phyloP scores from a whole-genome alignment of 805 yeast species.

The Torulaspora indica region DNA sequence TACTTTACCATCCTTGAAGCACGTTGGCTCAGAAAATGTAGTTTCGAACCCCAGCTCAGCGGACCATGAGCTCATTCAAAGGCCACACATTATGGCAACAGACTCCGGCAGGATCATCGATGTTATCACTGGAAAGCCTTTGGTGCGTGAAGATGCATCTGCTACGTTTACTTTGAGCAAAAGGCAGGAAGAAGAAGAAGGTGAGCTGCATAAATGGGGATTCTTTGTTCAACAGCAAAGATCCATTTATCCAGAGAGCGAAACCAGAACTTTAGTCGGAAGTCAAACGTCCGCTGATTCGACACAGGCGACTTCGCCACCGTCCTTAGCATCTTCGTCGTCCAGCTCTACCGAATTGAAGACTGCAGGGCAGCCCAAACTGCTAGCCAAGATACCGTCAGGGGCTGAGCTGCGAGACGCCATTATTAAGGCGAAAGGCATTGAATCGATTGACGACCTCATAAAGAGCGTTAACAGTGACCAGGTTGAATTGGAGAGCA shows the following conservation, averaged over 20 bases:
- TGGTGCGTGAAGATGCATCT: conserved; percentile 57
- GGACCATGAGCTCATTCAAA: conserved; percentile 13
- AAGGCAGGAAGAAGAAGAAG: conserved; percentile 85
- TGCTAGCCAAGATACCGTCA: conserved; percentile 40
- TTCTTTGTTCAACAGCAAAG: conserved; percentile 65
- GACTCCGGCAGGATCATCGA: conserved; percentile 61
- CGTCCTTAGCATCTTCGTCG: conserved; percentile 9
- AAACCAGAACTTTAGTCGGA: conserved; percentile 5
- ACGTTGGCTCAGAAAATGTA: conserved; percentile 19
- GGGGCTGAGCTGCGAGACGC: conserved; percentile 48
- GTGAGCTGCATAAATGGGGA: conserved; percentile 85
- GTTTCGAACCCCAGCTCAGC: conserved; percentile 10
- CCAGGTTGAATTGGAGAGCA: conserved; percentile 46
- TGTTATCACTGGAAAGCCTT: conserved; percentile 66
- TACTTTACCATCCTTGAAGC: conserved; percentile 16
- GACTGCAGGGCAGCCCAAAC: conserved; percentile 10
- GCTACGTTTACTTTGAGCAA: conserved; percentile 64
- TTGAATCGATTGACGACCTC: conserved; percentile 61
- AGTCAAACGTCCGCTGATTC: conserved; percentile 2
- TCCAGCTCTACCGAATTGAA: conserved; percentile 9
- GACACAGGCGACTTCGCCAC: conserved; percentile 1
- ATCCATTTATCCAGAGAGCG: conserved; percentile 34
- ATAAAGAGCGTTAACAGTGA: conserved; percentile 60
- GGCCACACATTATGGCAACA: conserved; percentile 68
- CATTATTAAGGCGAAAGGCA: conserved; percentile 70